Conservation (phyloP, 768 basidiomycete genomes). For the Suillus plorans region DNA sequence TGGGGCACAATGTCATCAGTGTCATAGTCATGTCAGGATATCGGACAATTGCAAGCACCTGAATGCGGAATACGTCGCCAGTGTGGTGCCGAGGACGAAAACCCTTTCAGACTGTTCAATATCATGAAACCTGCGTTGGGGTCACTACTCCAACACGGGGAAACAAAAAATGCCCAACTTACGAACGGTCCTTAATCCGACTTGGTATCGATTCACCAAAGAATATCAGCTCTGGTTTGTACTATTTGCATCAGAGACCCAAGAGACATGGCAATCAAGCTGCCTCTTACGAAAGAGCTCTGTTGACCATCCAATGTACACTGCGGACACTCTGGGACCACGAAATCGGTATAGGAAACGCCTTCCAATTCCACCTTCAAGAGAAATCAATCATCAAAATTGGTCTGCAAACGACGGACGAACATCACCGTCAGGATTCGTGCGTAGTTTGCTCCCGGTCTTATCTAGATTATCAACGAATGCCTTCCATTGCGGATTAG, state of each 20-base stretch:
- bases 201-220: slow-evolving; percentile 87
- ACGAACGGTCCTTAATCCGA: slow-evolving; percentile 71
- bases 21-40: neutral
- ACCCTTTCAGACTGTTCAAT: slow-evolving; percentile 64
- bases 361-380: slow-evolving; percentile 78
- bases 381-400: neutral
- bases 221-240: slow-evolving; percentile 83
- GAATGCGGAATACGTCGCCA: slow-evolving; percentile 93
- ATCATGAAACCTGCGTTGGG: slow-evolving; percentile 47
- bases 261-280: slow-evolving; percentile 14
- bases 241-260: slow-evolving; percentile 34
- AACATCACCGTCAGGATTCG: slow-evolving; percentile 94
- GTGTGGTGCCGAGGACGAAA: slow-evolving; percentile 83
- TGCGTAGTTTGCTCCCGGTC: slow-evolving; percentile 61
- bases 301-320: slow-evolving; percentile 59
- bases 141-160: neutral
- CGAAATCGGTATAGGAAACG: slow-evolving; percentile 72
- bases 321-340: slow-evolving; percentile 72
- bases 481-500: slow-evolving; percentile 80
- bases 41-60: slow-evolving; percentile 43
- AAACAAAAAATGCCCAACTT: slow-evolving; percentile 24
- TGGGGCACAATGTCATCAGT: slow-evolving; percentile 5
- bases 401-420: slow-evolving; percentile 21
- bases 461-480: slow-evolving; percentile 64
- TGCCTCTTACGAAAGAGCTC: slow-evolving; percentile 54